Percentiles rank a stretch among this genome's conserved stretches.
Conservation (phyloP, 208 protist genomes). For the Trichomonas gallinae region DNA sequence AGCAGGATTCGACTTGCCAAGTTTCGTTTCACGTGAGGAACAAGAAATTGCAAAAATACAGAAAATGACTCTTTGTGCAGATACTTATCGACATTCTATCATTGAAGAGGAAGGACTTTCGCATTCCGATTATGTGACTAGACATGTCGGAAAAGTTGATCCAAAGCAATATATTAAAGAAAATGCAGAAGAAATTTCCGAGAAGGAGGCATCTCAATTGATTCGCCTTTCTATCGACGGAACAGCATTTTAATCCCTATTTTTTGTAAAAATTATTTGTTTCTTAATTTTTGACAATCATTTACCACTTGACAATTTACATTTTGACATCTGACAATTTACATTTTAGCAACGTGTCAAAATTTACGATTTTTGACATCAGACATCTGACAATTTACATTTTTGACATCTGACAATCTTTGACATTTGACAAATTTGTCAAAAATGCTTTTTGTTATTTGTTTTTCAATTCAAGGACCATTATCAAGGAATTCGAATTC, state of each 20-base stretch:
- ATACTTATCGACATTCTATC: background rate
- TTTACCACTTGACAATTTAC: no score
- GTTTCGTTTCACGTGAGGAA: background rate
- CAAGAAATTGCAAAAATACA: background rate
- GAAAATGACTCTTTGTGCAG: background rate
- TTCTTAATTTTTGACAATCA: background rate
- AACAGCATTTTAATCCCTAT: background rate
- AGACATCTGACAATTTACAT: no score
- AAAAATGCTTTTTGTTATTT: no score
- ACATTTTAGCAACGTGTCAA: no score
- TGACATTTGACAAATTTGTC: no score
- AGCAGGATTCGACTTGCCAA: background rate
- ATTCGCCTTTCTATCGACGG: background rate
- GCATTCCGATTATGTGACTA: background rate
- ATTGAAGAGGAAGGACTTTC: background rate
- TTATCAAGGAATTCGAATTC: no score
- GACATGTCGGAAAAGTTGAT: slow-evolving; percentile 3
- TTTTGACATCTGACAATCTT: no score
- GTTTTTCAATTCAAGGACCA: no score
- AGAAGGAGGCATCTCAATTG: background rate
- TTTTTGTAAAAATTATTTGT: background rate
- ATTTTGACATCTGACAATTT: no score
- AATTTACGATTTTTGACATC: no score
- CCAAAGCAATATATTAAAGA: background rate
- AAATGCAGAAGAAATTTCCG: background rate